Base-by-base conservation (phyloP, 306 rosid genomes). In the Alnus glutinosa region DNA sequence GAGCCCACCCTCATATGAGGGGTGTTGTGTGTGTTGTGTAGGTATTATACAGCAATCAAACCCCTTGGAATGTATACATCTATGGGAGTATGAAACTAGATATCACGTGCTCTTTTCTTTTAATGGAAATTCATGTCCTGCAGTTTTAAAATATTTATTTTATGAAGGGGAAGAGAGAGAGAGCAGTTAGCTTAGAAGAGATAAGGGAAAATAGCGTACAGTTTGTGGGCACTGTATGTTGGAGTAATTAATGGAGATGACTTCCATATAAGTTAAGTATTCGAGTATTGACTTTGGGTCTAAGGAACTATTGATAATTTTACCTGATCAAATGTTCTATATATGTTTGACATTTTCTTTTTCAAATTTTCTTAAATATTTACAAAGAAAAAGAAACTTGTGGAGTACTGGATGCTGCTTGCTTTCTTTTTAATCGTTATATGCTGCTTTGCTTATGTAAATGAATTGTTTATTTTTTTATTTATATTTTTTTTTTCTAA, bases 371-470 rank as follows among this genome's bases (percentile, higher is more conserved):
- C 19, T 66, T 7, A 14, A 15, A 42, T 66, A 10, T 1, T 32
- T 48, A 48, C 59, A n/a, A n/a, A n/a, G n/a, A 48, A 48, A 47
- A 47, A 48, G 13, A 48, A 48, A 48, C 9, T 64, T 55, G 36
- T 42, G 19, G 6, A 7, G 52, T n/a, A n/a, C n/a, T 47, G 37
- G 44, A 12, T 18, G 4, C 42, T 69, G 3, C 49, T 4, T 9
- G 44, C 62, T 30, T 74, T 72, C 51, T 76, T 73, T 46, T 54
- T 81, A 12, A 39, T 48, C 7, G 75, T 15, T 54, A 50, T 79
- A 73, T 73, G 75, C 76, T 68, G 36, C 59, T 75, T 74, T 19
- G 54, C 79, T 70, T 64, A 37, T 69, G 61, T 54, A 5, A 9
- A 55, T 55, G 14, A 44, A n/a, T n/a, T n/a, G n/a, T n/a, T n/a